Base-by-base conservation (phyloP, 371 early-diverging fungal species). In the Blakeslea trispora region DNA sequence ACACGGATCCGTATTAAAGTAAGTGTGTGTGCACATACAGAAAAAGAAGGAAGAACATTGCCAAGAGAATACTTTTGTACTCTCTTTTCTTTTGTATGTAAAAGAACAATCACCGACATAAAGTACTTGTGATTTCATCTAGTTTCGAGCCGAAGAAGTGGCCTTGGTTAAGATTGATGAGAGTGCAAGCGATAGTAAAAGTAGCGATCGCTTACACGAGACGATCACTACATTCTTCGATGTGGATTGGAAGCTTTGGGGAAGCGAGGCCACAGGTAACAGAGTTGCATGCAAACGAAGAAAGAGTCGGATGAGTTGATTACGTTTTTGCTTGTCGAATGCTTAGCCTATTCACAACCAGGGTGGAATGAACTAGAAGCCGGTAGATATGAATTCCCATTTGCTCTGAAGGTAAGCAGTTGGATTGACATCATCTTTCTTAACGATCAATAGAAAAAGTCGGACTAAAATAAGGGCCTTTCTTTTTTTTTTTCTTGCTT, bases 291-390 rank as follows among this genome's bases (percentile, higher is more conserved):
- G 10, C 17, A 7, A 23, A 19, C 4, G 18, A 4, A 45, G 15
- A 14, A 21, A 34, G 24, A 11, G 17, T 17, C 32, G 1, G 6
- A 24, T n/a, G 45, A 45, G 6, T n/a, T 21, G n/a, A n/a, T 42
- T 11, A 18, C 3, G 34, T 5, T 21, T 32, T 3, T 49, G 35
- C 10, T 22, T 57, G 18, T 41, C n/a, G 9, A 2, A 2, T 37
- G 13, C 43, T 15, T 57, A 72, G 76, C 71, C n/a, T 75, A 71
- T 58, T 68, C 72, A 45, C 79, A 81, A 48, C 45, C 79, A 31
- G 73, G 72, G 14, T 84, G 84, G 84, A 65, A 77, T 40, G 84
- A 84, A 47, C 59, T 84, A 44, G 72, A 77, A 5, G 50, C 77
- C 1, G 82, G 84, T 13, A 65, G 69, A 15, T 78, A 84, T 59